Percentiles rank a stretch among this genome's conserved stretches.
Evolutionary conservation across 1,139 yeast genomes (phyloP).

Genomic region (Saccharomyces hybrid): DNA sequence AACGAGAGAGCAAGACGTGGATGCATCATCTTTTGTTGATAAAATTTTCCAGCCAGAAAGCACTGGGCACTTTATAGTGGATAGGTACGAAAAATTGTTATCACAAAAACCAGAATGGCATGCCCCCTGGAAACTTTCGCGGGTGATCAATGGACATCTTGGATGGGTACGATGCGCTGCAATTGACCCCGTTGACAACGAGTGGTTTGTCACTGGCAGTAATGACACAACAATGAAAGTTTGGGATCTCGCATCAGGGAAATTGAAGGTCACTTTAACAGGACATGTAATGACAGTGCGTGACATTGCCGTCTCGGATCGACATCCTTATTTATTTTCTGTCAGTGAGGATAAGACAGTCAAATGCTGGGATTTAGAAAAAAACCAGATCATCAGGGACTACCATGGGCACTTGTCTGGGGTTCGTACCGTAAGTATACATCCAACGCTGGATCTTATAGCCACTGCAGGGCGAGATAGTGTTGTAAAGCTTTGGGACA

Average conservation of each 20-base stretch:
- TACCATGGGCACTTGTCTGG: slow-evolving; percentile 94
- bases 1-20: slow-evolving; percentile 11
- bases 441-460: slow-evolving; percentile 80
- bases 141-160: slow-evolving; percentile 79
- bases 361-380: slow-evolving; percentile 95
- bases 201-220: slow-evolving; percentile 90
- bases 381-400: slow-evolving; percentile 71
- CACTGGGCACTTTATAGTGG: slow-evolving; percentile 15
- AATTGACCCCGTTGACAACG: slow-evolving; percentile 71
- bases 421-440: slow-evolving; percentile 72
- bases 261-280: slow-evolving; percentile 64
- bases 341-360: slow-evolving; percentile 92
- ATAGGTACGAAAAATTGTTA: slow-evolving; percentile 19
- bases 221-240: slow-evolving; percentile 81
- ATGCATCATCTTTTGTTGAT: slow-evolving; percentile 4
- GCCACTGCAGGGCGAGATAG: slow-evolving; percentile 89
- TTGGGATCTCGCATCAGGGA: slow-evolving; percentile 80
- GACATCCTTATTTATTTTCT: slow-evolving; percentile 82
- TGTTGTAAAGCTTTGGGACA: slow-evolving; percentile 88
- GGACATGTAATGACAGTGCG: slow-evolving; percentile 91
- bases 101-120: slow-evolving; percentile 41
- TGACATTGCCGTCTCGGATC: slow-evolving; percentile 59
- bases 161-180: slow-evolving; percentile 86
- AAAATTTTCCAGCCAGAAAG: slow-evolving; percentile 3
- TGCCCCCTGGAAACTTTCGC: slow-evolving; percentile 61